Conservation (phyloP, 495 filamentous ascomycete genomes). For the Penicillium bialowiezense region DNA sequence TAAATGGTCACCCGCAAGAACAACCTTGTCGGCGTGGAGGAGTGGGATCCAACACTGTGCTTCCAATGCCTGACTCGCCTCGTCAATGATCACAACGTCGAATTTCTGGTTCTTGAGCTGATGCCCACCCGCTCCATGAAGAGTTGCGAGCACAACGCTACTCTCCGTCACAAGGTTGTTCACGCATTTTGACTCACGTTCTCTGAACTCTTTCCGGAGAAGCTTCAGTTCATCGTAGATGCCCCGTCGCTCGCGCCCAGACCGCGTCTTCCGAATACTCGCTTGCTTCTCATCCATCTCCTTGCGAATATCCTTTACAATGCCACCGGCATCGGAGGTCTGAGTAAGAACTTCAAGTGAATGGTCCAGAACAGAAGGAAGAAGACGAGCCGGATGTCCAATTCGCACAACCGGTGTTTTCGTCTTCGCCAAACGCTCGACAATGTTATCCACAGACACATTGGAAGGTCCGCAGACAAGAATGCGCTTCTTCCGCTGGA, state of each 20-base stretch:
- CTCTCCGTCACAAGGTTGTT: slow-evolving; percentile 68
- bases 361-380: slow-evolving; percentile 84
- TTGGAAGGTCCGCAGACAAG: slow-evolving; percentile 96
- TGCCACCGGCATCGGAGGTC: slow-evolving; percentile 81
- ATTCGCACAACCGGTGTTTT: slow-evolving; percentile 85
- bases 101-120: slow-evolving; percentile 80
- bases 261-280: slow-evolving; percentile 81
- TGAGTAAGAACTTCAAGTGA: slow-evolving; percentile 91
- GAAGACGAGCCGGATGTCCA: slow-evolving; percentile 86
- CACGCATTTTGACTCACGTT: slow-evolving; percentile 80
- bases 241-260: slow-evolving; percentile 71
- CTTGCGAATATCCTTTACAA: slow-evolving; percentile 85
- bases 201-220: slow-evolving; percentile 82
- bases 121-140: slow-evolving; percentile 88
- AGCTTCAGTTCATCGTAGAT: slow-evolving; percentile 85
- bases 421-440: slow-evolving; percentile 82
- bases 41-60: slow-evolving; percentile 98
- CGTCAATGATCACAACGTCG: slow-evolving; percentile 93
- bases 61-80: slow-evolving; percentile 93
- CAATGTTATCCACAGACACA: slow-evolving; percentile 97
- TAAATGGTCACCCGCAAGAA: slow-evolving; percentile 91
- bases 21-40: slow-evolving; percentile 73
- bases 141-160: slow-evolving; percentile 85
- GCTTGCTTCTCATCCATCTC: slow-evolving; percentile 94
- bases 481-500: slow-evolving; percentile 66